phyloP scores from a whole-genome alignment of 2,329 filamentous ascomycete genomes.

The Arthrobotrys entomopaga region DNA sequence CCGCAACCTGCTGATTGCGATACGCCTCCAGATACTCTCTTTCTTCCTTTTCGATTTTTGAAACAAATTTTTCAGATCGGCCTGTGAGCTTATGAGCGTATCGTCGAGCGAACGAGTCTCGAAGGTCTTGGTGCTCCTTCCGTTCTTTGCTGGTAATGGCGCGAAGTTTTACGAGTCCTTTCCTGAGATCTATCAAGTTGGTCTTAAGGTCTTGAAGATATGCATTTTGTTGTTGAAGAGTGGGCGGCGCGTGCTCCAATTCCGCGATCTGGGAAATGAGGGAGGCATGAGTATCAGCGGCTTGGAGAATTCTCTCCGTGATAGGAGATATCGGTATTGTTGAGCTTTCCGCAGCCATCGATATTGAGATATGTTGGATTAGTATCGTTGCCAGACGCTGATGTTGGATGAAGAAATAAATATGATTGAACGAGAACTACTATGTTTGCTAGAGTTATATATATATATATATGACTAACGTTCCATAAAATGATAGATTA shows the following conservation, averaged over 20 bases:
- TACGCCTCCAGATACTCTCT: slow-evolving; percentile 68
- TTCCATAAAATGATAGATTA: no score
- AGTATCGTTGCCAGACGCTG: no score
- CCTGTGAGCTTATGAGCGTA: slow-evolving; percentile 67
- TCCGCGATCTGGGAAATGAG: slow-evolving; percentile 65
- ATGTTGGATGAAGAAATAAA: no score
- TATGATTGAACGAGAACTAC: no score
- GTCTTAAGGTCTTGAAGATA: slow-evolving; percentile 65
- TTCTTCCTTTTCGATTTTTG: slow-evolving; percentile 68
- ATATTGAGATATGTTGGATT: not conserved
- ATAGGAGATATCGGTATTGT: not conserved
- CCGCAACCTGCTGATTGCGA: slow-evolving; percentile 65
- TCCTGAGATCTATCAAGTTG: slow-evolving; percentile 62
- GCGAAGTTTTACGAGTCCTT: slow-evolving; percentile 63
- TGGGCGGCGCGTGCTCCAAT: slow-evolving; percentile 66
- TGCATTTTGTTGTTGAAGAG: slow-evolving; percentile 64
- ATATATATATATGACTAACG: no score
- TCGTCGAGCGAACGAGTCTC: slow-evolving; percentile 67
- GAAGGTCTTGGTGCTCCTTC: slow-evolving; percentile 67
- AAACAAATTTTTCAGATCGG: slow-evolving; percentile 65
- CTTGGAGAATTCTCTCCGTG: slow-evolving; percentile 62
- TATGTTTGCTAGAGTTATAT: no score
- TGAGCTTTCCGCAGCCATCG: slow-evolving; percentile 1
- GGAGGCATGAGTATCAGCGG: slow-evolving; percentile 63
- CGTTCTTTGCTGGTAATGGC: slow-evolving; percentile 65